phyloP scores from a whole-genome alignment of 1,284 basidiomycete genomes.

The Calocybe gambosa region DNA sequence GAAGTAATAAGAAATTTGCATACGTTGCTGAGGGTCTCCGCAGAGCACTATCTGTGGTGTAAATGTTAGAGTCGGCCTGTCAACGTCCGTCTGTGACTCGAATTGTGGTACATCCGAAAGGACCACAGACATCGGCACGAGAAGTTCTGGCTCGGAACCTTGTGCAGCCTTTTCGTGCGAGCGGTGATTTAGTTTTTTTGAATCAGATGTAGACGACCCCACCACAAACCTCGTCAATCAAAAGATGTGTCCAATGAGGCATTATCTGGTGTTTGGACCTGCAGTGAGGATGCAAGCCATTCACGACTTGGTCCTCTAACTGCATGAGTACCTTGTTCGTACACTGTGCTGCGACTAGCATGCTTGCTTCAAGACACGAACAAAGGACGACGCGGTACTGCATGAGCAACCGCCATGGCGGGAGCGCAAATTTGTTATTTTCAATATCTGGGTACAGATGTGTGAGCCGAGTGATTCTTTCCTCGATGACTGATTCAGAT shows the following conservation, averaged over 20 bases:
- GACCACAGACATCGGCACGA: slow-evolving; percentile 40
- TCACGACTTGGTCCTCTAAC: slow-evolving; percentile 31
- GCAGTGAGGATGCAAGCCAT: slow-evolving; percentile 30
- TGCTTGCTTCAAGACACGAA: slow-evolving; percentile 37
- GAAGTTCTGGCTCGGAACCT: slow-evolving; percentile 41
- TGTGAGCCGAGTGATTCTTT: background rate
- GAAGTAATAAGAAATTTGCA: slow-evolving; percentile 4
- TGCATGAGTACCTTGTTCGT: slow-evolving; percentile 32
- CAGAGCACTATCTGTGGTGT: slow-evolving; percentile 39
- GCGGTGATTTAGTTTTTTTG: background rate
- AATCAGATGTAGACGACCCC: background rate
- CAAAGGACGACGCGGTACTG: slow-evolving; percentile 36
- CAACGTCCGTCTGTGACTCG: slow-evolving; percentile 1
- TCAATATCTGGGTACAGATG: slow-evolving; percentile 28
- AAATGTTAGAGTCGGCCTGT: slow-evolving; percentile 14
- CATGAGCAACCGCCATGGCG: slow-evolving; percentile 38
- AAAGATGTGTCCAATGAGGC: slow-evolving; percentile 42
- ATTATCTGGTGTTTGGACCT: slow-evolving; percentile 23
- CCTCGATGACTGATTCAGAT: background rate
- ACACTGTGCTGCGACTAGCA: slow-evolving; percentile 35
- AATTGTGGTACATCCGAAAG: slow-evolving; percentile 16
- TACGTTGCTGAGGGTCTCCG: slow-evolving; percentile 41
- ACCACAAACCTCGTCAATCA: slow-evolving; percentile 37
- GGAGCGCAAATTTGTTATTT: slow-evolving; percentile 35
- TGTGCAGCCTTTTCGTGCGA: slow-evolving; percentile 33